Percentiles rank a stretch among this genome's conserved stretches.
These are phyloP conservation scores for Bondarzewia mesenterica DNA, from an alignment of 1,284 basidiomycete genomes.

Conservation along the genomic window DNA sequence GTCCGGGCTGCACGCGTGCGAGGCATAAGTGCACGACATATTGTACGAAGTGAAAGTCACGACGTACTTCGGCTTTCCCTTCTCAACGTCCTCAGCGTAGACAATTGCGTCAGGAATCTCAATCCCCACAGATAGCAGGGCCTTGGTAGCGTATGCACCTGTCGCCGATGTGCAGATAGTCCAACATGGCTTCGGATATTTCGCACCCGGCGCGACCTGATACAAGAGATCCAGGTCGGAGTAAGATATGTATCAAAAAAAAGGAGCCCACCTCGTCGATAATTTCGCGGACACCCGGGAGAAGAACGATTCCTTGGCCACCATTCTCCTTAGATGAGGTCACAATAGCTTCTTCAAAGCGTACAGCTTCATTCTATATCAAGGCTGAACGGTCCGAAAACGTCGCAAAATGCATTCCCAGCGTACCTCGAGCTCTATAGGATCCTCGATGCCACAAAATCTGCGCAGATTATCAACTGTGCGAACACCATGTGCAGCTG, in stretches of 20 bases:
- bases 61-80: conserved; percentile 77
- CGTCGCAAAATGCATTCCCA: not conserved
- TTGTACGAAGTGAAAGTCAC: conserved; percentile 2
- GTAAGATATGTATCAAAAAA: not conserved
- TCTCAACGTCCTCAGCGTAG: conserved; percentile 68
- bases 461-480: conserved; percentile 72
- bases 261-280: conserved; percentile 37
- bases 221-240: not conserved
- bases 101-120: conserved; percentile 61
- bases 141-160: conserved; percentile 48
- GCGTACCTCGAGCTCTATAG: conserved; percentile 56
- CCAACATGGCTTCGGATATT: conserved; percentile 49
- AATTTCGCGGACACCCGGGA: conserved; percentile 52
- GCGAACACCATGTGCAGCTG: conserved; percentile 75
- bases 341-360: conserved; percentile 65
- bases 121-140: conserved; percentile 43
- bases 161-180: conserved; percentile 65
- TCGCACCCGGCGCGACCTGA: conserved; percentile 37
- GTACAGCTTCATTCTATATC: conserved; percentile 49
- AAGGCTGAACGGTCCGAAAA: not conserved
- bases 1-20: conserved; percentile 53
- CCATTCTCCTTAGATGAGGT: conserved; percentile 44
- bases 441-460: conserved; percentile 64
- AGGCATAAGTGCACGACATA: conserved; percentile 14
- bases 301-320: conserved; percentile 46